A percentile compares a stretch with the other conserved stretches of the same genome.
phyloP scores from a whole-genome alignment of 1,284 basidiomycete genomes.

The Agroathelia rolfsii region DNA sequence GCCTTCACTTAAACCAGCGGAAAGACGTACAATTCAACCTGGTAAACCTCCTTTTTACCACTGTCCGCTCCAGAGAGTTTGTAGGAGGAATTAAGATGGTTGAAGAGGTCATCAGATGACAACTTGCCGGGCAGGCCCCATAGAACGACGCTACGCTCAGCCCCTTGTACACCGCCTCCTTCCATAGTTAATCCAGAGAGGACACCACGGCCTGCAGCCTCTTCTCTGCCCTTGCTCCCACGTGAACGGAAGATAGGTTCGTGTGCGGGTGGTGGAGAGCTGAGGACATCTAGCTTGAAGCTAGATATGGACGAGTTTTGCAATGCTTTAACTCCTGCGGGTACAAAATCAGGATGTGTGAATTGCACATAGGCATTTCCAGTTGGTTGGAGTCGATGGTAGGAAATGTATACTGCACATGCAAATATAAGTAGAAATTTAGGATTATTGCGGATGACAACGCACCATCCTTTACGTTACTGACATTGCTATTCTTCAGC shows the following conservation, averaged over 20 bases:
- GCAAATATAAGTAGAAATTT: background rate
- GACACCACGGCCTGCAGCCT: constrained; percentile 29
- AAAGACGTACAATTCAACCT: constrained; percentile 38
- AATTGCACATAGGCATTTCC: constrained; percentile 47
- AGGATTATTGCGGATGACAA: constrained; percentile 5
- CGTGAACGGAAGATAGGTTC: constrained; percentile 16
- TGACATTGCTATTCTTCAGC: constrained; percentile 33
- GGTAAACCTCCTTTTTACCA: constrained; percentile 32
- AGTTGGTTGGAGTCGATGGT: constrained; percentile 47
- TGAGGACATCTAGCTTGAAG: constrained; percentile 20
- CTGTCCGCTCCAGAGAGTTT: constrained; percentile 29
- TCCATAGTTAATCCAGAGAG: constrained; percentile 33
- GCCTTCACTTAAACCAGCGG: constrained; percentile 3
- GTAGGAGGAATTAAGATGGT: constrained; percentile 31
- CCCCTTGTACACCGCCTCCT: constrained; percentile 36
- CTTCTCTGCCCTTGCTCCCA: constrained; percentile 30
- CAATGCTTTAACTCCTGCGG: constrained; percentile 32
- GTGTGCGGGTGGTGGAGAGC: constrained; percentile 14
- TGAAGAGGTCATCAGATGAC: constrained; percentile 24
- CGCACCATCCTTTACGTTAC: constrained; percentile 46
- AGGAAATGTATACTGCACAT: constrained; percentile 46
- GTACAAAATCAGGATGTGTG: constrained; percentile 31
- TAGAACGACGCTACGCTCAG: constrained; percentile 44
- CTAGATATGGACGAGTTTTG: constrained; percentile 34
- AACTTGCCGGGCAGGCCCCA: constrained; percentile 50